phyloP scores from a whole-genome alignment of 768 basidiomycete species.

The Gloeostereum incarnatum region DNA sequence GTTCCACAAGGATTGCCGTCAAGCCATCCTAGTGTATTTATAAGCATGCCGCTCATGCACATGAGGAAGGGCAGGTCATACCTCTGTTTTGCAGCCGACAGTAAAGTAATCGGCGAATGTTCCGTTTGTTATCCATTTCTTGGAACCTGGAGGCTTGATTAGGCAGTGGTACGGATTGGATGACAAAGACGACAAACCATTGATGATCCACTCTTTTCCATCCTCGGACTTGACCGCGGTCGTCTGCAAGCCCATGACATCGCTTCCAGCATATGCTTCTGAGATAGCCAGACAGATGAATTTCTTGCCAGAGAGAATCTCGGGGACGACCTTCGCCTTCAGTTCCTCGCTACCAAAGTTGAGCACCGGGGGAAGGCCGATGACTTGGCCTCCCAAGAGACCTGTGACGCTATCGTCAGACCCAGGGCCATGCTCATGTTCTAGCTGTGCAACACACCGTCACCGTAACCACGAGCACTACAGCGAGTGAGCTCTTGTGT shows the following conservation, averaged over 20 bases:
- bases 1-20: slow-evolving; percentile 81
- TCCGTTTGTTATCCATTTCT: slow-evolving; percentile 78
- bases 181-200: slow-evolving; percentile 33
- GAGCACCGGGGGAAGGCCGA: slow-evolving; percentile 77
- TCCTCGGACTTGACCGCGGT: slow-evolving; percentile 71
- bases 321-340: slow-evolving; percentile 46
- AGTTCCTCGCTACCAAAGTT: slow-evolving; percentile 67
- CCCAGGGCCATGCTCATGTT: background rate
- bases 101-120: slow-evolving; percentile 54
- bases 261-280: slow-evolving; percentile 82
- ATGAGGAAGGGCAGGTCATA: slow-evolving; percentile 11
- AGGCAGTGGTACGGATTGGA: slow-evolving; percentile 2
- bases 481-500: slow-evolving; percentile 70
- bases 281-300: slow-evolving; percentile 81
- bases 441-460: slow-evolving; percentile 36
- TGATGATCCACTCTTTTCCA: slow-evolving; percentile 75
- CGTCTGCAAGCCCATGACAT: slow-evolving; percentile 69
- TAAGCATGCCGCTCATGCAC: background rate
- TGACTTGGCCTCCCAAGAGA: slow-evolving; percentile 65
- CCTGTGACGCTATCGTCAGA: slow-evolving; percentile 15
- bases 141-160: slow-evolving; percentile 28
- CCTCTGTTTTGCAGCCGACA: slow-evolving; percentile 54
- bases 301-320: slow-evolving; percentile 64
- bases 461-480: slow-evolving; percentile 70
- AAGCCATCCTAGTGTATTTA: slow-evolving; percentile 40